Evolutionary conservation across 192 early-diverging fungal species (phyloP), one percentile per base, ranked within the genome.

Genomic region (Chytriomyces sp.): DNA sequence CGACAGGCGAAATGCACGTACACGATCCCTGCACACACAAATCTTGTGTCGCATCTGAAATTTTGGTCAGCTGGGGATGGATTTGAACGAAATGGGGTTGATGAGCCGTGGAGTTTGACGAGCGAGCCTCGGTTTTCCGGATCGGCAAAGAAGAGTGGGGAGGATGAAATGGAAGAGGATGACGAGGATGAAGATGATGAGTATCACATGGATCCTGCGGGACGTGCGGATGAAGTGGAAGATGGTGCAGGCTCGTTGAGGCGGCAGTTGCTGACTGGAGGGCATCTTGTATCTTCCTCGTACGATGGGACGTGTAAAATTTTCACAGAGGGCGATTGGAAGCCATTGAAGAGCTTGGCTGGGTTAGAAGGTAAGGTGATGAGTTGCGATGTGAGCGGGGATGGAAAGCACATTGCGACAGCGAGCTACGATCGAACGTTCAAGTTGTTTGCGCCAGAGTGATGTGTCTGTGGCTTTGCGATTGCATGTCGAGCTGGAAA

Each of bases 291-390:
- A 0, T 90, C 91, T 50, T 84, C 88, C 11, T 91, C 92, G 48
- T 97, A 95, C 80, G 97, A 99, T 74, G 95, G 96, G 0, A 90
- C 93, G 7, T 88, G 96, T 61, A 99, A 96, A 79, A 80, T 99
- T 6, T 99, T 95, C 94, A 92, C 92, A 28, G 92, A 91, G 16
- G 97, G 96, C 50, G 96, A 98, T 79, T 99, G 91, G 88, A 95
- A 94, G 80, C 88, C 95, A 62, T 83, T 97, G 68, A 95, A 94
- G 76, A 92, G 90, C 48, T 84, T 99, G 64, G 86, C 91, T 18
- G 97, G 96, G 0, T 90, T 97, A 68, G 93, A 95, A 57, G 93
- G 93, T 67, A 96, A 95, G 78, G 93, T 99, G 1, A 94, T 94
- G 87, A 85, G 92, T 61, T 83, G 95, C 13, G 97, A 99, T 82